Base-by-base conservation (phyloP, 2,329 filamentous ascomycete species). In the Dothideomycetidae sp. region DNA sequence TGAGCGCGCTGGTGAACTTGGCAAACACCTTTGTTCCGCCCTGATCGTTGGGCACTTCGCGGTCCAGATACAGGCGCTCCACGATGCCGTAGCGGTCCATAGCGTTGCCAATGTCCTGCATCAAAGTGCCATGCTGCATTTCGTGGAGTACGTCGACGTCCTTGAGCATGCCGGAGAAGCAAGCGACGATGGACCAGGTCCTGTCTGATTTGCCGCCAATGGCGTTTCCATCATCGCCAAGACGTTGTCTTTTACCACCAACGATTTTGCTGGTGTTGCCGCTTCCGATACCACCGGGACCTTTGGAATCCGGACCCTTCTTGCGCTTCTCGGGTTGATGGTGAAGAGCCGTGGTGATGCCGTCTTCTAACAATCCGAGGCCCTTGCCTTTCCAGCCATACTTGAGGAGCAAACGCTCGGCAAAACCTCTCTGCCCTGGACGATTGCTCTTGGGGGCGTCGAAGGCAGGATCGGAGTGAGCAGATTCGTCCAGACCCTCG, bases 21-120 rank as follows among this genome's bases (percentile, higher is more conserved):
- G 98, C 84, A 57, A 93, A 96, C 3, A 98, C 90, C 29, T 30
- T 38, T 19, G 36, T 29, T 5, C 33, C 33, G 14, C 18, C 17
- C 18, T 29, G 29, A 10, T 32, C 36, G 37, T 60, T 43, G 56
- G 60, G 33, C 54, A 60, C 30, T 65, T 42, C 45, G 82, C 74
- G 41, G 94, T 77, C 31, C 13, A 44, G 49, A 34, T 50, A 54
- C n/a, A 58, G 32, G 14, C 55, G 43, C 42, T 58, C 56, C 5
- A 57, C 53, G 73, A 48, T 48, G 4, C 54, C 55, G 41, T 49
- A 58, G 46, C 83, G 75, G 34, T 77, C 78, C 57, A 92, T 94
- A 54, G 93, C 83, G 52, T 94, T 83, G 5, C 90, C 90, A 57
- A 98, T 94, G 56, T 94, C 86, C 61, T 96, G 88, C 48, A 88